Conservation (phyloP, 2,329 filamentous ascomycete species). For the Alternaria tenuissima region DNA sequence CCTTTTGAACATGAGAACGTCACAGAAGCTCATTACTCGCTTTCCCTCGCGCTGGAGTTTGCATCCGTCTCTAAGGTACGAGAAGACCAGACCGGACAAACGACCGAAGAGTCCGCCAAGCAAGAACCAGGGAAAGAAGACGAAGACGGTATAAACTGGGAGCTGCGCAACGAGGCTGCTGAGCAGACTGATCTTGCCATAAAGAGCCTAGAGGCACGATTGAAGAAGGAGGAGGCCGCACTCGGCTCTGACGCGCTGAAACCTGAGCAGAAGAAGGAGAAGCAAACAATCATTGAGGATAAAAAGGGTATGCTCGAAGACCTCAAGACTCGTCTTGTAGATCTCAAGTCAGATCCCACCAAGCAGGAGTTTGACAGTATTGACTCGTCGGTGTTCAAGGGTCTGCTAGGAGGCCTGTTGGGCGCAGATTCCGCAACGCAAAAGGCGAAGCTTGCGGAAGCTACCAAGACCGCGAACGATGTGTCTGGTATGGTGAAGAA, state of each 20-base stretch:
- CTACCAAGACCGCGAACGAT: constrained; percentile 77
- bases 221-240: constrained; percentile 73
- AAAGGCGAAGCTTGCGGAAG: constrained; percentile 73
- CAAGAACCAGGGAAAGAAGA: constrained; percentile 43
- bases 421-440: constrained; percentile 69
- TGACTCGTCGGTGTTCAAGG: constrained; percentile 60
- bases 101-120: constrained; percentile 46
- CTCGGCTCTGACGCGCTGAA: constrained; percentile 59
- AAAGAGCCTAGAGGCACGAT: constrained; percentile 73
- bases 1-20: constrained; percentile 82
- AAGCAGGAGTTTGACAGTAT: constrained; percentile 51
- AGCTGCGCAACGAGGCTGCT: constrained; percentile 74
- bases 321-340: constrained; percentile 70
- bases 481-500: constrained; percentile 76
- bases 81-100: constrained; percentile 58
- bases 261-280: constrained; percentile 71
- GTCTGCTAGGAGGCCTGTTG: constrained; percentile 70
- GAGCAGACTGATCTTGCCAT: constrained; percentile 78
- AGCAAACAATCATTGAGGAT: constrained; percentile 67
- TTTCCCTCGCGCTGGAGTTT: constrained; percentile 94
- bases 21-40: constrained; percentile 95
- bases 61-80: constrained; percentile 75
- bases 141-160: constrained; percentile 69
- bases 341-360: constrained; percentile 70
- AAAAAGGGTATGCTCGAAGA: constrained; percentile 81